These are phyloP conservation scores for Kazachstania psychrophila DNA, from an alignment of 805 yeast genomes.

Conservation along the genomic window DNA sequence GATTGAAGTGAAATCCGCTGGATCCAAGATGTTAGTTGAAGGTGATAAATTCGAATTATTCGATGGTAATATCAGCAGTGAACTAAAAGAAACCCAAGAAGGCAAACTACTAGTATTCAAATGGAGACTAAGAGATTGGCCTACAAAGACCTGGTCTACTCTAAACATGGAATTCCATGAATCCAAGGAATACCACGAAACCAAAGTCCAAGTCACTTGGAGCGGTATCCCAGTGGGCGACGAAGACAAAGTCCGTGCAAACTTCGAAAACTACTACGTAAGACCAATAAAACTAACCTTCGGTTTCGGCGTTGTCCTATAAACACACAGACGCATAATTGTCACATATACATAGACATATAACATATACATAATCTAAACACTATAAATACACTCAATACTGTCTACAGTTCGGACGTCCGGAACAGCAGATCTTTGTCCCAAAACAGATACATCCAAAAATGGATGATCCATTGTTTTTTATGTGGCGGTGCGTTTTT, in stretches of 20 bases:
- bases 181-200: slow-evolving; percentile 71
- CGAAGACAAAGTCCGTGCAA: slow-evolving; percentile 75
- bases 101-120: slow-evolving; percentile 57
- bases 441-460: too few relatives aligned
- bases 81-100: slow-evolving; percentile 36
- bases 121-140: slow-evolving; percentile 92
- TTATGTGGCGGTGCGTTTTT: too few relatives aligned
- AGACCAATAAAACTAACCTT: slow-evolving; percentile 83
- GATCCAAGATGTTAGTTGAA: slow-evolving; percentile 36
- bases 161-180: slow-evolving; percentile 53
- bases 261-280: slow-evolving; percentile 84
- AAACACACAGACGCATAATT: slow-evolving; percentile 5
- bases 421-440: too few relatives aligned
- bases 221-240: slow-evolving; percentile 92
- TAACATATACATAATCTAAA: neutral
- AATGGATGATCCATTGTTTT: too few relatives aligned
- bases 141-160: slow-evolving; percentile 66
- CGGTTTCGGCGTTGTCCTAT: slow-evolving; percentile 91
- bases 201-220: slow-evolving; percentile 69
- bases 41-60: slow-evolving; percentile 63
- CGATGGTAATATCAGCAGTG: slow-evolving; percentile 80
- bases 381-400: too few relatives aligned
- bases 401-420: too few relatives aligned
- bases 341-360: neutral
- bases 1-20: slow-evolving; percentile 37